phyloP scores from a whole-genome alignment of 75 land plant species.

The Isoetes taiwanensis region DNA sequence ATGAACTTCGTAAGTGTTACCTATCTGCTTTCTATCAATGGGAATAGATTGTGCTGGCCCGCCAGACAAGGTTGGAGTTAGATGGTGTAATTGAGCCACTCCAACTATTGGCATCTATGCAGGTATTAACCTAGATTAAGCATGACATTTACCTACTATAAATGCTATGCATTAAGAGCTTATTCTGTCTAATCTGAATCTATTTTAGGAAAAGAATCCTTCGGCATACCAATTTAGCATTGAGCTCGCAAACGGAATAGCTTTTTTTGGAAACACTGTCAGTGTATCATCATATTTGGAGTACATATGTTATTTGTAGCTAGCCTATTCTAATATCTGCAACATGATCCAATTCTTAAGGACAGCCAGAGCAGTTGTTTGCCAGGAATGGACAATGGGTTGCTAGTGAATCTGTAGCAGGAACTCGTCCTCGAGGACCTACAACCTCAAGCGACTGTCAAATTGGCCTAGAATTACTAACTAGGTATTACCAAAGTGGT shows the following conservation, averaged over 20 bases:
- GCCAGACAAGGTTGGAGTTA: conserved; percentile 54
- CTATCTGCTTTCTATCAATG: too few relatives aligned
- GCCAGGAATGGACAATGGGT: conserved; percentile 42
- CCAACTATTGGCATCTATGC: conserved; percentile 44
- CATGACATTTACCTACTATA: background rate
- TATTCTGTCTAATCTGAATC: background rate
- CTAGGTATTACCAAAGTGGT: too few relatives aligned
- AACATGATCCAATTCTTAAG: too few relatives aligned
- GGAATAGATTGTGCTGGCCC: conserved; percentile 88
- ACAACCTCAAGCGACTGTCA: conserved; percentile 36
- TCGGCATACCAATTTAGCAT: conserved; percentile 75
- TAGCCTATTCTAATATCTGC: too few relatives aligned
- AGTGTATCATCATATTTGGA: conserved; percentile 7
- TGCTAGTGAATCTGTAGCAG: conserved; percentile 88
- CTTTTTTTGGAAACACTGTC: conserved; percentile 95
- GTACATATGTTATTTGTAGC: too few relatives aligned
- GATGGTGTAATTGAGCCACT: conserved; percentile 49
- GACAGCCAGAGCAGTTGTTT: conserved; percentile 87
- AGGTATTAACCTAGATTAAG: conserved; percentile 30
- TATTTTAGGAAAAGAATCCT: conserved; percentile 49
- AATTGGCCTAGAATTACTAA: conserved; percentile 57
- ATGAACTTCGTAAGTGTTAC: too few relatives aligned
- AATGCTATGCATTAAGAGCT: too few relatives aligned
- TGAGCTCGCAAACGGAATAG: conserved; percentile 62
- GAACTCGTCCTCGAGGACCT: conserved; percentile 69